A percentile compares a stretch with the other conserved stretches of the same genome.
phyloP scores from a whole-genome alignment of 306 rosid species.

The Lathyrus sativus region DNA sequence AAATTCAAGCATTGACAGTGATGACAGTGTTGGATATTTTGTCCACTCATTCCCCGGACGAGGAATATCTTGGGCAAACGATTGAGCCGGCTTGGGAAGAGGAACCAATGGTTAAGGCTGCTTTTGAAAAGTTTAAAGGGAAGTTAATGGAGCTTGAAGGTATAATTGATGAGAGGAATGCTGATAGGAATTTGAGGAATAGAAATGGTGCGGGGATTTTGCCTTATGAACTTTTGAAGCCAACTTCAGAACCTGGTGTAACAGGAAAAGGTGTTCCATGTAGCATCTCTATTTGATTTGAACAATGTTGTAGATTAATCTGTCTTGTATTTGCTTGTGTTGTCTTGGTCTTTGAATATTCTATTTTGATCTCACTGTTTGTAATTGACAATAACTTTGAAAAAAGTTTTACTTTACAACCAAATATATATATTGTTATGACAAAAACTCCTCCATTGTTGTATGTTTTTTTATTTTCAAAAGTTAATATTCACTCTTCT shows the following conservation, averaged over 20 bases:
- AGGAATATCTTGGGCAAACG: constrained; percentile 48
- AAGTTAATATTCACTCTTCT: too few species aligned
- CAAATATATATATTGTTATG: too few species aligned
- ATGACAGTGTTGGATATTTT: constrained; percentile 50
- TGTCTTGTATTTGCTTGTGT: not conserved
- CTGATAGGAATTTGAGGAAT: constrained; percentile 27
- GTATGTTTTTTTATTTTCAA: too few species aligned
- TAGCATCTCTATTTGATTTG: constrained; percentile 69
- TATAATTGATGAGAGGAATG: constrained; percentile 42
- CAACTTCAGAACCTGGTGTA: constrained; percentile 64
- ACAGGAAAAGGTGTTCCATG: constrained; percentile 79
- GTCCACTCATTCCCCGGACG: constrained; percentile 54
- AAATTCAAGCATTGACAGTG: constrained; percentile 47
- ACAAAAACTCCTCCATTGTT: too few species aligned
- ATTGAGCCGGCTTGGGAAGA: too few species aligned
- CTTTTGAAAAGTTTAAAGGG: constrained; percentile 37
- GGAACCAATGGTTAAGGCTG: too few species aligned
- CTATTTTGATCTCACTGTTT: not conserved
- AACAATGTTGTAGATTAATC: not conserved
- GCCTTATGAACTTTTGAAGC: constrained; percentile 67
- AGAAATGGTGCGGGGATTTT: constrained; percentile 49
- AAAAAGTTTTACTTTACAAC: too few species aligned
- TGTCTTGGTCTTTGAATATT: not conserved
- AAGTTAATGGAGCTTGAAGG: constrained; percentile 48
- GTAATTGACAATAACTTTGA: not conserved